A percentile compares a stretch with the other conserved stretches of the same genome.
Conservation (phyloP, 2,329 filamentous ascomycete genomes). For the Colletotrichum spaethianum region DNA sequence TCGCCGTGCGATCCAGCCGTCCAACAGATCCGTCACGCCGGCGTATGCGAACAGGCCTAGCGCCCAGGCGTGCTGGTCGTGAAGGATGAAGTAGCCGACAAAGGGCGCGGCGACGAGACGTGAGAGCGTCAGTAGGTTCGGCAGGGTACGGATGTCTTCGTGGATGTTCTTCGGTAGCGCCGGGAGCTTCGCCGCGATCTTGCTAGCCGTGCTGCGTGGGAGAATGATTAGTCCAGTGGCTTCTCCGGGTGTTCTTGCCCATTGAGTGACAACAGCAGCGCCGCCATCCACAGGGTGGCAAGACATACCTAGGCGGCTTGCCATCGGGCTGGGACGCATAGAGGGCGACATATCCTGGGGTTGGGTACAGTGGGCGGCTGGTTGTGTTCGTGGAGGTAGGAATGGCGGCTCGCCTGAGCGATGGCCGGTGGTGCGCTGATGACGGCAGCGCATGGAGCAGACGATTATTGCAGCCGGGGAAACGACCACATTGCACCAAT, state of each 20-base stretch:
- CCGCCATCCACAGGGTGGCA: neutral
- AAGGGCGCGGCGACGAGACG: conserved; percentile 86
- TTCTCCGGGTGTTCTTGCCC: neutral
- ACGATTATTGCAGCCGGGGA: neutral
- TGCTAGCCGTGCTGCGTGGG: conserved; percentile 11
- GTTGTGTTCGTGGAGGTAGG: neutral
- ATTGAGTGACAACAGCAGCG: neutral
- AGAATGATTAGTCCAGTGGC: neutral
- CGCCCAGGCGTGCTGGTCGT: conserved; percentile 84
- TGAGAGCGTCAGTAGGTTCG: conserved; percentile 91
- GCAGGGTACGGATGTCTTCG: conserved; percentile 98
- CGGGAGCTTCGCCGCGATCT: conserved; percentile 27
- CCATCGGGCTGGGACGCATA: conserved; percentile 19
- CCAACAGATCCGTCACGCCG: conserved; percentile 90
- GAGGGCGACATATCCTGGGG: conserved; percentile 3
- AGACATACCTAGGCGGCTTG: conserved; percentile 9
- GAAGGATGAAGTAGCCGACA: conserved; percentile 89
- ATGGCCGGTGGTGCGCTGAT: conserved; percentile 1
- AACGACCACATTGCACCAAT: conserved; percentile 4
- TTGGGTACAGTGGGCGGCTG: neutral
- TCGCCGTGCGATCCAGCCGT: conserved; percentile 91
- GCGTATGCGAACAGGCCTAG: conserved; percentile 93
- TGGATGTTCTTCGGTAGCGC: conserved; percentile 54
- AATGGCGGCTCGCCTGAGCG: neutral
- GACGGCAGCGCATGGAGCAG: conserved; percentile 3